Evolutionary conservation across 2,329 filamentous ascomycete genomes (phyloP).

Genomic region (Aspergillus clavatus): DNA sequence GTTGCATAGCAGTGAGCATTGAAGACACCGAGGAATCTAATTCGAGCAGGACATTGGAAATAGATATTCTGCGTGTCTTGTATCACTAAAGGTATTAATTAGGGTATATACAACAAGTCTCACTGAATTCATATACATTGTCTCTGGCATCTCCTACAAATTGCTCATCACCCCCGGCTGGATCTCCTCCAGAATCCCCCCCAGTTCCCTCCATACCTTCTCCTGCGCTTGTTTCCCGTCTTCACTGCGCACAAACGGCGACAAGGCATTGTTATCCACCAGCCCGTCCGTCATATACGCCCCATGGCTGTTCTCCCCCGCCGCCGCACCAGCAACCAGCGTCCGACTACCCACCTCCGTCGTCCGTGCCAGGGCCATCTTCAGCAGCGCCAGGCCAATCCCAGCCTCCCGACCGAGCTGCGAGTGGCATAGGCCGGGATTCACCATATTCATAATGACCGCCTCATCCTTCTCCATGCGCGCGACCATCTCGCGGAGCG

Average conservation of each 20-base stretch:
- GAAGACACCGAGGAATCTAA: no score
- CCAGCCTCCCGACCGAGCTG: constrained; percentile 39
- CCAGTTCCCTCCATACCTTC: constrained; percentile 44
- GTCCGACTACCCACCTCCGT: constrained; percentile 48
- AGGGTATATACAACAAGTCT: no score
- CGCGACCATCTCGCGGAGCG: constrained; percentile 38
- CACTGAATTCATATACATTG: no score
- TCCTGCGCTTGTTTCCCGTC: constrained; percentile 37
- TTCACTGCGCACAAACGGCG: constrained; percentile 36
- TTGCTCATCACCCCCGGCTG: constrained; percentile 33
- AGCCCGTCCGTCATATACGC: constrained; percentile 41
- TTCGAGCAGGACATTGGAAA: no score
- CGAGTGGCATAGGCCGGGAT: constrained; percentile 52
- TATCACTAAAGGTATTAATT: no score
- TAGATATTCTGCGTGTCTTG: no score
- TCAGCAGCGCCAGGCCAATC: constrained; percentile 7
- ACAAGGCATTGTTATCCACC: constrained; percentile 24
- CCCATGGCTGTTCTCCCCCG: constrained; percentile 44
- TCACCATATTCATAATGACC: constrained; percentile 49
- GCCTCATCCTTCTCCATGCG: constrained; percentile 21
- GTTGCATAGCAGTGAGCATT: no score
- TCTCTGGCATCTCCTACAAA: no score
- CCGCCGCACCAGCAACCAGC: constrained; percentile 35
- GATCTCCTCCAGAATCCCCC: constrained; percentile 39
- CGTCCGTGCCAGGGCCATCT: constrained; percentile 38